These are phyloP conservation scores for Podospora fimiseda DNA, from an alignment of 495 filamentous ascomycete genomes.

Conservation along the genomic window DNA sequence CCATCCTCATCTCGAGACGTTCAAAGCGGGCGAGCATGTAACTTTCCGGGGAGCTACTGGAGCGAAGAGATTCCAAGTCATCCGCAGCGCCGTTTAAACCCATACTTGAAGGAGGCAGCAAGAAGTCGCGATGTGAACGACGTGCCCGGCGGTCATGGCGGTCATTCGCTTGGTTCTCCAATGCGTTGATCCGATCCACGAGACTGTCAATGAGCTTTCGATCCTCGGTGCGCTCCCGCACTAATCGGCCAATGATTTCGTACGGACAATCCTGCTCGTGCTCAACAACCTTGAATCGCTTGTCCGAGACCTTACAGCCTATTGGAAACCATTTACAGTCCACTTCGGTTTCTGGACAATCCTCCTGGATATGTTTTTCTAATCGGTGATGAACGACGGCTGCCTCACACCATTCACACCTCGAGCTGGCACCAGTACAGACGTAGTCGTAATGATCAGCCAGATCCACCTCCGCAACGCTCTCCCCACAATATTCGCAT, in stretches of 20 bases:
- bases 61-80: too few relatives aligned
- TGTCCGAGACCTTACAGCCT: slow-evolving; percentile 34
- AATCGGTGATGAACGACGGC: slow-evolving; percentile 34
- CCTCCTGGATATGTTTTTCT: slow-evolving; percentile 32
- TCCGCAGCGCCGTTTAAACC: background rate
- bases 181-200: slow-evolving; percentile 10
- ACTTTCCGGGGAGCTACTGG: slow-evolving; percentile 20
- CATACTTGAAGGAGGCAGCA: slow-evolving; percentile 1
- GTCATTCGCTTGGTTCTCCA: slow-evolving; percentile 5
- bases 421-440: slow-evolving; percentile 27
- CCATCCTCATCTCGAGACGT: slow-evolving; percentile 40
- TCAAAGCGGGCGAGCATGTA: slow-evolving; percentile 44
- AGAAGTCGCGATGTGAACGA: slow-evolving; percentile 1
- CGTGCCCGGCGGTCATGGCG: slow-evolving; percentile 1
- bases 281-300: slow-evolving; percentile 24
- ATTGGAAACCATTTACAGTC: slow-evolving; percentile 37
- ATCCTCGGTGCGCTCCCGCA: slow-evolving; percentile 18
- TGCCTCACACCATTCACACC: slow-evolving; percentile 34
- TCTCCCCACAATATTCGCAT: slow-evolving; percentile 43
- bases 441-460: slow-evolving; percentile 33
- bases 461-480: slow-evolving; percentile 32
- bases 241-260: slow-evolving; percentile 21
- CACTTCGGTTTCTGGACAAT: slow-evolving; percentile 34
- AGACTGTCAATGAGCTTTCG: slow-evolving; percentile 24
- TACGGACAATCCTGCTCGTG: slow-evolving; percentile 28